These are phyloP conservation scores for Pseudogymnoascus sp. DNA, from an alignment of 2,329 filamentous ascomycete species.

Conservation along the genomic window DNA sequence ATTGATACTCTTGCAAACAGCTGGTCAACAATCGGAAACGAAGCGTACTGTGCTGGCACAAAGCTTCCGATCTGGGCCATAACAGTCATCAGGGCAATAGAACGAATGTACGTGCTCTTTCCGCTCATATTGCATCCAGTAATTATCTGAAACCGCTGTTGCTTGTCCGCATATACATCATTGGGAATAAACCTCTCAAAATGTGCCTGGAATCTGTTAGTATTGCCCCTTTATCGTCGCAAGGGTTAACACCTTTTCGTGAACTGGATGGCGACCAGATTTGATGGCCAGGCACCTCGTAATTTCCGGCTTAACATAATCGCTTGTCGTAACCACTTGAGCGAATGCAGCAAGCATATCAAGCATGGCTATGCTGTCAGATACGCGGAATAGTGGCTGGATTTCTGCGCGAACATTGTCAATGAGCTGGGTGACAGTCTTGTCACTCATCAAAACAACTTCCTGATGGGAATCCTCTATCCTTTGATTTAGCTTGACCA, in stretches of 20 bases:
- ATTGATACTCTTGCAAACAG: slow-evolving; percentile 83
- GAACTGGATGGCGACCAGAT: slow-evolving; percentile 58
- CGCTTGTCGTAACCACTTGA: slow-evolving; percentile 58
- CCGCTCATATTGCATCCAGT: slow-evolving; percentile 98
- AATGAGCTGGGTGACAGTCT: slow-evolving; percentile 63
- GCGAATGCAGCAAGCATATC: slow-evolving; percentile 79
- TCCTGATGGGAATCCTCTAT: slow-evolving; percentile 77
- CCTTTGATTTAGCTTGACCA: slow-evolving; percentile 72
- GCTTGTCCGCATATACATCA: slow-evolving; percentile 74
- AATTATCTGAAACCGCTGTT: slow-evolving; percentile 82
- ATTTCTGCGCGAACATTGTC: slow-evolving; percentile 63
- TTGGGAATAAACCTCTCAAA: slow-evolving; percentile 70
- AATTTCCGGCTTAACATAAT: slow-evolving; percentile 56
- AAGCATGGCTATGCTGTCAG: slow-evolving; percentile 75
- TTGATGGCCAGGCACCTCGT: slow-evolving; percentile 57
- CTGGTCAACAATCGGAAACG: slow-evolving; percentile 70
- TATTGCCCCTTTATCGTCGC: not conserved
- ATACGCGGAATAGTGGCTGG: slow-evolving; percentile 69
- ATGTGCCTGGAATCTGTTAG: slow-evolving; percentile 40
- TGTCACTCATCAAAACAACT: slow-evolving; percentile 74
- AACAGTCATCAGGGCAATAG: slow-evolving; percentile 72
- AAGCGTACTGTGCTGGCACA: slow-evolving; percentile 76
- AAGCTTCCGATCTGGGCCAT: slow-evolving; percentile 94
- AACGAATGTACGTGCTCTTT: slow-evolving; percentile 90
- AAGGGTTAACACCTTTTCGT: slow-evolving; percentile 46